Conservation (phyloP, 495 filamentous ascomycete species). For the Neurospora tetraspora region DNA sequence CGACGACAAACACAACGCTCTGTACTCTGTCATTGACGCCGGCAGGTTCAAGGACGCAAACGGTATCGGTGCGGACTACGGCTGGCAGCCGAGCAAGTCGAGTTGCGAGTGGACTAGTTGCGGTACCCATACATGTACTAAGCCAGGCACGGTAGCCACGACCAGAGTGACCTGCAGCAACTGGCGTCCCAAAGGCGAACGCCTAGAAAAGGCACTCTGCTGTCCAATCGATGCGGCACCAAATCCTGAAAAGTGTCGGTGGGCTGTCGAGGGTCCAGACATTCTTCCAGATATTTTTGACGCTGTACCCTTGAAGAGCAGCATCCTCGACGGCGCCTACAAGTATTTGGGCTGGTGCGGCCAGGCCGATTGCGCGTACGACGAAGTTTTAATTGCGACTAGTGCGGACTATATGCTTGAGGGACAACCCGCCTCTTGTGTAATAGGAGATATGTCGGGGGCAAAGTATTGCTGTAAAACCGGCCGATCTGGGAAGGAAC, state of each 20-base stretch:
- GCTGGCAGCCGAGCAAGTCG: background rate
- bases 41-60: background rate
- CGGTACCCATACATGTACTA: background rate
- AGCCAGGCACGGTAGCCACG: background rate
- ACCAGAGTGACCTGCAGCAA: background rate
- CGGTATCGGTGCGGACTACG: background rate
- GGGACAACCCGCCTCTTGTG: no score
- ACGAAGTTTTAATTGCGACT: no score
- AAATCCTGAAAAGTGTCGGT: background rate
- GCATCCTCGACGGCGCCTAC: no score
- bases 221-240: background rate
- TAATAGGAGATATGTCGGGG: no score
- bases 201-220: background rate
- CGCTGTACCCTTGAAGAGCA: no score
- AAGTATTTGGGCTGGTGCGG: no score
- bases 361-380: no score
- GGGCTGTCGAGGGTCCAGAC: background rate
- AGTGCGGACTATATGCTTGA: no score
- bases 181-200: background rate
- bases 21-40: background rate
- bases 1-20: constrained; percentile 6
- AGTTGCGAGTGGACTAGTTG: background rate
- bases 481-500: no score
- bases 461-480: no score
- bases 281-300: no score